Evolutionary conservation across 2,329 filamentous ascomycete species (phyloP), one percentile per base, ranked within the genome.

Genomic region (Truncatella angustata): DNA sequence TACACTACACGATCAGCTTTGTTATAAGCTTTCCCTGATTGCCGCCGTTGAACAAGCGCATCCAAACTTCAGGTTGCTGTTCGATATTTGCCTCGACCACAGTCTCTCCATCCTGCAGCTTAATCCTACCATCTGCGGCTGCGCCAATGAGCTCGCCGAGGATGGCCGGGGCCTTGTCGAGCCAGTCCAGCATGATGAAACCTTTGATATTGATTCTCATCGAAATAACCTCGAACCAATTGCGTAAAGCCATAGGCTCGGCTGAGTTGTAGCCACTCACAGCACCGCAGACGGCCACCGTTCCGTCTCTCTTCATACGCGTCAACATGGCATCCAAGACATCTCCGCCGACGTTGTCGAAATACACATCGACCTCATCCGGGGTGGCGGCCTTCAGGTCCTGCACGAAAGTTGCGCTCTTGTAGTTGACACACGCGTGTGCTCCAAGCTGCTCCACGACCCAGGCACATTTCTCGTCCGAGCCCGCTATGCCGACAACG

Each of bases 351-450:
- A 78, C 74, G 54, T 79, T 79, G 59, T 79, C 77, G 51, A 74
- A 77, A 58, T 75, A 79, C 6, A 80, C 67, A 12, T 81, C 75
- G 1, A 78, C 77, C 58, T 72, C 76, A n/a, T 71, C 70, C 2
- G 73, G 70, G 6, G 48, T 50, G 4, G 36, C 48, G 16, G 23
- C 48, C 21, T 40, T 28, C 21, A 50, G 26, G 4, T 43, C 36
- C 24, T 23, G 59, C 36, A 68, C 66, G 58, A 81, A 82, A 3
- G 66, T 66, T 1, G 69, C 52, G 5, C 67, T 66, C 60, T 80
- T 79, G 65, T 83, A 83, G 67, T 83, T 79, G 52, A 84, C 57
- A 58, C 78, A 80, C 5, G 73, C 63, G 60, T 84, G 77, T 5
- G 77, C 77, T 5, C 79, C 79, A 1, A 82, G 67, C 42, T 64